A percentile compares a stretch with the other conserved stretches of the same genome.
Conservation (phyloP, 2,329 filamentous ascomycete genomes). For the Pseudogymnoascus destructans region DNA sequence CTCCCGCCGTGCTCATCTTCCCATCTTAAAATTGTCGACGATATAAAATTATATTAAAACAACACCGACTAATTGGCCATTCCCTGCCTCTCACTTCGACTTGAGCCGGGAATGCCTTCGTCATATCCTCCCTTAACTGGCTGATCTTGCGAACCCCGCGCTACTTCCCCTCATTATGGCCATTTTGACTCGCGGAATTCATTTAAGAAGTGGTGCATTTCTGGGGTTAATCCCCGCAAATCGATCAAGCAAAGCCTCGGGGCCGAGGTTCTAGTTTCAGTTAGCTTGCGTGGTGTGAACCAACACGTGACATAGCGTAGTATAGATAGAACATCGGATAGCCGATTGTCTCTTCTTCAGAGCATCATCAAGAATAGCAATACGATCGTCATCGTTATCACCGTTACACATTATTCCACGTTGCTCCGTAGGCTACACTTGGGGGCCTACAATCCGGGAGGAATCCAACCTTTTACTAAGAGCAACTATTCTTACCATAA, state of each 20-base stretch:
- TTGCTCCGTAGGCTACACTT: no score
- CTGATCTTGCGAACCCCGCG: slow-evolving; percentile 5
- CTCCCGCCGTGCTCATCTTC: background rate
- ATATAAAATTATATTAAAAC: background rate
- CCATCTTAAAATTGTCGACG: background rate
- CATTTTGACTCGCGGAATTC: background rate
- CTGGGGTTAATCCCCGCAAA: background rate
- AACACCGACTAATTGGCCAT: background rate
- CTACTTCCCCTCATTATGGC: background rate
- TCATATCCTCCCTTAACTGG: background rate
- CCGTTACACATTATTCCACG: no score
- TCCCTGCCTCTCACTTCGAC: background rate
- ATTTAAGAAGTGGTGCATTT: background rate
- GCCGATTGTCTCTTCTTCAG: no score
- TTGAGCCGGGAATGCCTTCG: background rate
- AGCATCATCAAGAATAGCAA: no score
- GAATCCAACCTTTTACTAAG: no score
- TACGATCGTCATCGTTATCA: no score
- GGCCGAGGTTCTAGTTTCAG: background rate
- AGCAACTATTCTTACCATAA: no score
- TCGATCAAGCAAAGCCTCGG: background rate
- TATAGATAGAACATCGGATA: no score
- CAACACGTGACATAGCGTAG: no score
- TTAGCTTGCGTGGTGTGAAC: background rate
- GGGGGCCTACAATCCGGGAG: no score